Evolutionary conservation across 2,329 filamentous ascomycete genomes (phyloP), one percentile per base, ranked within the genome.

Genomic region (Cercospora sp.): DNA sequence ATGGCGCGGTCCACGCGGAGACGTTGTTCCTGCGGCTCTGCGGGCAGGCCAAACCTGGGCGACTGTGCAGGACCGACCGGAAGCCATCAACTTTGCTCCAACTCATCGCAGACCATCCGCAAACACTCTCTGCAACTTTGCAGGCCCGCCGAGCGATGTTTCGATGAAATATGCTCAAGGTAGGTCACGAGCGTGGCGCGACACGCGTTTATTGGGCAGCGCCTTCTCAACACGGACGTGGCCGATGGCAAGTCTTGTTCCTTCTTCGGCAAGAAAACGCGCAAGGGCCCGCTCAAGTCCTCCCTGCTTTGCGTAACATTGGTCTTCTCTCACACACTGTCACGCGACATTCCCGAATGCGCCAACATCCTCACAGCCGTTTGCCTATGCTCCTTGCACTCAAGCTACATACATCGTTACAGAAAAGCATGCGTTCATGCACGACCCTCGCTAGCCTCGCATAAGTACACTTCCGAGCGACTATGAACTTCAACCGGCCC

Each of bases 401-500:
- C 20, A 63, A 26, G 31, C 23, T 13, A 63, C 58, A 57, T 45
- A 63, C 13, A 62, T 39, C 39, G 20, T 63, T 45, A 39, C 51
- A 28, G 20, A 18, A 39, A 10, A 65, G 23, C 33, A 45, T 62
- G 58, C 48, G 33, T 57, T 36, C 26, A 58, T 64, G 67, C 64
- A 70, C 59, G 33, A 65, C 57, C 51, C 60, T 65, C 60, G 61
- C 63, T 70, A 68, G 67, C 67, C 65, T 53, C 36, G 62, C 71
- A 72, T 58, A 42, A 58, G 12, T 36, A 59, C 12, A 18, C 28
- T 36, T 28, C 23, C 48, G 23, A 28, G 10, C 51, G 36, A 48
- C 53, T 62, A 75, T 75, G 74, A 75, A 75, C 66, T 74, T 74
- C 69, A 64, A 59, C 53, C 53, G 51, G 53, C 62, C 62, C 31